These are phyloP conservation scores for Malus hybrid DNA, from an alignment of 331 rosid species.

Conservation along the genomic window DNA sequence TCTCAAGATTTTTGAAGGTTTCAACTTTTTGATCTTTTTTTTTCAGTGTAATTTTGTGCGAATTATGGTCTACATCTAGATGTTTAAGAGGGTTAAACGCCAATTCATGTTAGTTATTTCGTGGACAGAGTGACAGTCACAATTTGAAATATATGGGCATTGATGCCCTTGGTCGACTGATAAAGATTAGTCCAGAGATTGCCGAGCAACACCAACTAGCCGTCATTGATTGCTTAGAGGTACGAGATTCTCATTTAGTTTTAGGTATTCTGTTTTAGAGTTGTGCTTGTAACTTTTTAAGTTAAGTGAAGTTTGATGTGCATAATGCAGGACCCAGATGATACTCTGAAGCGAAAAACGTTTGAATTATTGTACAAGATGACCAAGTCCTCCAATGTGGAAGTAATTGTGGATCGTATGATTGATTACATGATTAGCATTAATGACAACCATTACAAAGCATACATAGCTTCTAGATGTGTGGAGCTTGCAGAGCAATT, in stretches of 20 bases:
- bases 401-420: conserved; percentile 89
- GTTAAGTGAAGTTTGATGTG: conserved; percentile 10
- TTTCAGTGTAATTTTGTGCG: neutral
- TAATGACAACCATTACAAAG: conserved; percentile 72
- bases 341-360: conserved; percentile 78
- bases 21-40: neutral
- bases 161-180: conserved; percentile 80
- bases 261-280: neutral
- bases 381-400: conserved; percentile 89
- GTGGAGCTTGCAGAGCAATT: conserved; percentile 89
- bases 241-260: conserved; percentile 12
- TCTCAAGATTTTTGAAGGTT: conserved; percentile 78
- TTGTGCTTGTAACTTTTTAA: neutral
- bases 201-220: conserved; percentile 93
- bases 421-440: conserved; percentile 75
- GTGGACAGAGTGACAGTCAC: conserved; percentile 83
- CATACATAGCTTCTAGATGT: conserved; percentile 80
- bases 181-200: conserved; percentile 67
- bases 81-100: neutral
- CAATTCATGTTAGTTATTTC: neutral
- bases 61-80: neutral
- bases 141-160: conserved; percentile 94
- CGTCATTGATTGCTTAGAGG: conserved; percentile 91
- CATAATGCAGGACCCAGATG: conserved; percentile 82
- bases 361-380: conserved; percentile 69